Evolutionary conservation across 441 rosid species (phyloP).

Genomic region (Gossypium davidsonii): DNA sequence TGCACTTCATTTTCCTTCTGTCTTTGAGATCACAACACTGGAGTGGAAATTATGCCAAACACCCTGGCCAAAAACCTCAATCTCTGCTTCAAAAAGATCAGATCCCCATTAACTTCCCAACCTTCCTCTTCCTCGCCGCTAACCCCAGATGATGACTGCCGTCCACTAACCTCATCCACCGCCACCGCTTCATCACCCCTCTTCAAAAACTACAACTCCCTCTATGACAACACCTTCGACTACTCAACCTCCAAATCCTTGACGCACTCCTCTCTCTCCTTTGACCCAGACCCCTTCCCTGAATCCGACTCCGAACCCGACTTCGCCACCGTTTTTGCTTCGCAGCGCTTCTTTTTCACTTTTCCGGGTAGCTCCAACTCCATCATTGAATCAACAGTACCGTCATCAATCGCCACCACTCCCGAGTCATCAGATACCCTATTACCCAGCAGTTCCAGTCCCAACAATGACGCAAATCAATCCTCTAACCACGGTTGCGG

Average conservation of each 20-base stretch:
- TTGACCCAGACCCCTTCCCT: slow-evolving; percentile 20
- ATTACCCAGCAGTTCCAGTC: slow-evolving; percentile 5
- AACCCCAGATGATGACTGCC: slow-evolving; percentile 19
- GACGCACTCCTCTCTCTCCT: slow-evolving; percentile 22
- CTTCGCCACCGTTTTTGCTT: slow-evolving; percentile 59
- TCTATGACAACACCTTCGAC: slow-evolving; percentile 30
- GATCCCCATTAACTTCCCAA: slow-evolving; percentile 31
- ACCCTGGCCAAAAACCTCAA: slow-evolving; percentile 45
- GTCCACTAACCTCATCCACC: slow-evolving; percentile 23
- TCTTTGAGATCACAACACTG: not conserved
- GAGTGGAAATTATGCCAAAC: slow-evolving; percentile 32
- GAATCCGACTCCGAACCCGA: slow-evolving; percentile 42
- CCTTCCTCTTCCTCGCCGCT: slow-evolving; percentile 14
- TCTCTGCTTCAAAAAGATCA: slow-evolving; percentile 51
- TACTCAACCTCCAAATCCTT: slow-evolving; percentile 23
- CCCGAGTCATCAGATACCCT: slow-evolving; percentile 23
- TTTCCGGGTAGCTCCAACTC: slow-evolving; percentile 85
- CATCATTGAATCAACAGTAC: slow-evolving; percentile 58
- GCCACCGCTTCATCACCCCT: slow-evolving; percentile 22
- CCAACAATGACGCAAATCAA: not conserved
- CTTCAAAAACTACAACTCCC: slow-evolving; percentile 50
- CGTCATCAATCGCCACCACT: slow-evolving; percentile 20
- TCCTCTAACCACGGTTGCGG: not conserved
- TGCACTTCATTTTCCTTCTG: not conserved
- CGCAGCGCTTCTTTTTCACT: slow-evolving; percentile 82